phyloP scores from a whole-genome alignment of 2,329 filamentous ascomycete genomes.

The Fusarium neocosmosporiellum region DNA sequence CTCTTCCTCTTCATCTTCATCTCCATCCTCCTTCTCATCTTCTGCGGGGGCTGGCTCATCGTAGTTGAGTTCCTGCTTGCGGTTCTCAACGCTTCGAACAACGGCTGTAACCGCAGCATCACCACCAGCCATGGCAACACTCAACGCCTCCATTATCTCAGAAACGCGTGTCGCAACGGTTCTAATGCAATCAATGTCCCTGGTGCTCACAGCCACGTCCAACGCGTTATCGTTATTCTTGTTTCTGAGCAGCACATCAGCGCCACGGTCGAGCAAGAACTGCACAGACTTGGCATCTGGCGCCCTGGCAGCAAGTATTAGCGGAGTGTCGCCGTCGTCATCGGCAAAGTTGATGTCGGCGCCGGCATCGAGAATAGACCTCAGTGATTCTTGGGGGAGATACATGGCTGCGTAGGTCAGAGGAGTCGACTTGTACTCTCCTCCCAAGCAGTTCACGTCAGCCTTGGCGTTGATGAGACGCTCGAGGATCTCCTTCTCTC shows the following conservation, averaged over 20 bases:
- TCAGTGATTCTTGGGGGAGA: slow-evolving; percentile 47
- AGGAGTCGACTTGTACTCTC: slow-evolving; percentile 48
- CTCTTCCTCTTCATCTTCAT: not conserved
- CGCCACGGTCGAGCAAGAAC: slow-evolving; percentile 22
- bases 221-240: slow-evolving; percentile 10
- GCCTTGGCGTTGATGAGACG: slow-evolving; percentile 50
- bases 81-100: slow-evolving; percentile 16
- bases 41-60: not conserved
- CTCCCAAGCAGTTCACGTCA: slow-evolving; percentile 50
- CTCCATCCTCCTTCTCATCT: not conserved
- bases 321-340: slow-evolving; percentile 50
- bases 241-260: slow-evolving; percentile 18
- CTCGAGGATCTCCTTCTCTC: slow-evolving; percentile 50
- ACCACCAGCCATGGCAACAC: slow-evolving; percentile 14
- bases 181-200: slow-evolving; percentile 41
- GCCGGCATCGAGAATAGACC: slow-evolving; percentile 48
- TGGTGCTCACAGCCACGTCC: not conserved
- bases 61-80: slow-evolving; percentile 29
- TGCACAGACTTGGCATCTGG: slow-evolving; percentile 41
- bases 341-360: slow-evolving; percentile 52
- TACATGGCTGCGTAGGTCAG: slow-evolving; percentile 51
- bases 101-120: slow-evolving; percentile 23
- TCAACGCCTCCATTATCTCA: slow-evolving; percentile 20
- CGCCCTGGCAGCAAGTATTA: slow-evolving; percentile 50
- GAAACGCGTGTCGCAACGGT: slow-evolving; percentile 48